Base-by-base conservation (phyloP, 495 filamentous ascomycete genomes). In the Aspergillus biplanus region DNA sequence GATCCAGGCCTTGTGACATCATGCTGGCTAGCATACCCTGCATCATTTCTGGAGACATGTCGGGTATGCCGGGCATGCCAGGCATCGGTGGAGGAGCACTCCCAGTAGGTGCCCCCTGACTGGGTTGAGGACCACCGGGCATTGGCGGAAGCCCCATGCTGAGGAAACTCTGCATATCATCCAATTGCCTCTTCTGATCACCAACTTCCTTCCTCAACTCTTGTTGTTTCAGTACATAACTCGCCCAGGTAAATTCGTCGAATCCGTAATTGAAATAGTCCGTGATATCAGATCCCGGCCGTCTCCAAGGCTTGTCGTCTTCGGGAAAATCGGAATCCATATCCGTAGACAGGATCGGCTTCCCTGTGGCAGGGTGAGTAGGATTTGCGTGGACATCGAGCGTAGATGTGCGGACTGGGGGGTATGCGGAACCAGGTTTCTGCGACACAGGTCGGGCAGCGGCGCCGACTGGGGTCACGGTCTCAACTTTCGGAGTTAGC, bases 211-310 rank as follows among this genome's bases (percentile, higher is more conserved):
- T 86, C 16, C 90, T 84, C 60, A 97, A 78, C 5, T 83, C 81
- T 59, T 92, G 87, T 71, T 98, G 96, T 69, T 96, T 96, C 63
- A 92, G 76, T 33, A 93, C 93, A 76, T 98, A 99, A 62, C 91
- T 86, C 33, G 93, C 90, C 95, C 95, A 99, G 15, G 96, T 97
- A 73, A 98, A 99, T 75, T 99, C 95, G 78, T 99, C 95, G 65
- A 99, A 99, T 39, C 96, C 96, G 79, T 98, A 99, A 79, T 99
- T 99, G 84, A 99, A 99, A 75, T 95, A 99, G 74, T 99, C 95
- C 32, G 89, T 92, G 47, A 96, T 84, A 73, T 98, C 95, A 49
- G 94, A 90, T n/a, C 95, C 95, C 8, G 95, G 95, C 62, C 92
- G 89, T 33, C 95, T 88, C 95, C 95, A 99, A 35, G 94, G 95